Percentiles rank a stretch among this genome's conserved stretches.
Evolutionary conservation across 2,329 filamentous ascomycete species (phyloP).

Genomic region (Amesomyces nigricolor): DNA sequence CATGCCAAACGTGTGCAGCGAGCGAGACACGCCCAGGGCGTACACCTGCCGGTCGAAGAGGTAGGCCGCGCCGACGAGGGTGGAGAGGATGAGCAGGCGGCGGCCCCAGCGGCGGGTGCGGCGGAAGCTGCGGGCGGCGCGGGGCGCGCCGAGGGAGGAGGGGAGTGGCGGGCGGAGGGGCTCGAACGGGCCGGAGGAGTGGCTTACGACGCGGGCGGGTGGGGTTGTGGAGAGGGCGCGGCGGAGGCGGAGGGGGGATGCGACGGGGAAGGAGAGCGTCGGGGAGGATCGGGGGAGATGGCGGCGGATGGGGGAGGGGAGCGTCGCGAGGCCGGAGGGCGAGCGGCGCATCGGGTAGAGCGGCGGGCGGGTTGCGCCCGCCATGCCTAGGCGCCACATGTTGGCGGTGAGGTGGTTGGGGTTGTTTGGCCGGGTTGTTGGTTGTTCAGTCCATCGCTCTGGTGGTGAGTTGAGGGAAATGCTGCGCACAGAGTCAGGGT

Average conservation of each 20-base stretch:
- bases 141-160: slow-evolving; percentile 67
- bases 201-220: neutral
- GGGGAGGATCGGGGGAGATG: neutral
- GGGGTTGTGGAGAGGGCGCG: slow-evolving; percentile 4
- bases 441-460: slow-evolving; percentile 8
- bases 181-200: slow-evolving; percentile 44
- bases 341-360: neutral
- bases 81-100: slow-evolving; percentile 58
- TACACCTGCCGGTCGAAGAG: slow-evolving; percentile 68
- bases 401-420: neutral
- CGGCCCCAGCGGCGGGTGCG: slow-evolving; percentile 71
- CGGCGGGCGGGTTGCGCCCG: neutral
- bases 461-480: neutral
- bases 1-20: slow-evolving; percentile 71
- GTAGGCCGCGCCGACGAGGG: slow-evolving; percentile 58
- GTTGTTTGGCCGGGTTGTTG: neutral
- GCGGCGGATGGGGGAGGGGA: neutral
- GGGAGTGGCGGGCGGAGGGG: slow-evolving; percentile 73
- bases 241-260: neutral
- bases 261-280: neutral
- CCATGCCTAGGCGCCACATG: slow-evolving; percentile 14
- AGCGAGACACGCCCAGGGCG: slow-evolving; percentile 72
- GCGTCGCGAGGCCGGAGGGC: neutral
- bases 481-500: neutral
- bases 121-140: slow-evolving; percentile 63